phyloP scores from a whole-genome alignment of 257 asterid genomes.

The Fraxinus anomala region DNA sequence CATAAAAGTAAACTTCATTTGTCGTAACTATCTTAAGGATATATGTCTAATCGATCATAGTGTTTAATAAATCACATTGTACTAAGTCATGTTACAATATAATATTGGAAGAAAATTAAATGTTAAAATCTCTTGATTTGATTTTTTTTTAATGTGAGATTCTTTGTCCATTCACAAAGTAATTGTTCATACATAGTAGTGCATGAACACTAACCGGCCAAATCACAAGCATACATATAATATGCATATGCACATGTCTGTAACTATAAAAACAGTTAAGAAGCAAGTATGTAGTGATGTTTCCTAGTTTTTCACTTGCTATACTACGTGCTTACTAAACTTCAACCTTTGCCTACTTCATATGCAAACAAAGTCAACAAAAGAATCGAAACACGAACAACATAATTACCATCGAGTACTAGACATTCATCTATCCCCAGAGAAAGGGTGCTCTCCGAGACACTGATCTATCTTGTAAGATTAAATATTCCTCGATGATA shows the following conservation, averaged over 20 bases:
- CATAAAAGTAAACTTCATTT: too few species aligned
- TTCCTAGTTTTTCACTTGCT: constrained; percentile 24
- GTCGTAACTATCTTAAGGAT: constrained; percentile 14
- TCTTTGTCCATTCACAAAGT: constrained; percentile 40
- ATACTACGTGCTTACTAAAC: constrained; percentile 23
- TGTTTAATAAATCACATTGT: background rate
- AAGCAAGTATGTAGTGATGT: constrained; percentile 23
- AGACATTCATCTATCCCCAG: background rate
- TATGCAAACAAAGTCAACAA: constrained; percentile 3
- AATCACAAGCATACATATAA: constrained; percentile 36
- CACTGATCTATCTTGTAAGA: too few species aligned
- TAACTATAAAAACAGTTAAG: constrained; percentile 2
- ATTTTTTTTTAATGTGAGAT: constrained; percentile 24
- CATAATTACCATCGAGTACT: background rate
- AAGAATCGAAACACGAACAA: constrained; percentile 11
- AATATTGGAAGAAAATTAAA: background rate
- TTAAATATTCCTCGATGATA: too few species aligned
- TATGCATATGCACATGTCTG: constrained; percentile 65
- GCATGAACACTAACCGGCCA: constrained; percentile 45
- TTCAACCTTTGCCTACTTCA: background rate
- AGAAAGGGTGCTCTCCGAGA: too few species aligned
- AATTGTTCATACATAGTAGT: constrained; percentile 24
- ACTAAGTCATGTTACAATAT: background rate
- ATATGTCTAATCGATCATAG: too few species aligned
- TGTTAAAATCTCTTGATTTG: background rate